Percentiles rank a stretch among this genome's conserved stretches.
Conservation (phyloP, 2,329 filamentous ascomycete species). For the Penicillium aurantiogriseum region DNA sequence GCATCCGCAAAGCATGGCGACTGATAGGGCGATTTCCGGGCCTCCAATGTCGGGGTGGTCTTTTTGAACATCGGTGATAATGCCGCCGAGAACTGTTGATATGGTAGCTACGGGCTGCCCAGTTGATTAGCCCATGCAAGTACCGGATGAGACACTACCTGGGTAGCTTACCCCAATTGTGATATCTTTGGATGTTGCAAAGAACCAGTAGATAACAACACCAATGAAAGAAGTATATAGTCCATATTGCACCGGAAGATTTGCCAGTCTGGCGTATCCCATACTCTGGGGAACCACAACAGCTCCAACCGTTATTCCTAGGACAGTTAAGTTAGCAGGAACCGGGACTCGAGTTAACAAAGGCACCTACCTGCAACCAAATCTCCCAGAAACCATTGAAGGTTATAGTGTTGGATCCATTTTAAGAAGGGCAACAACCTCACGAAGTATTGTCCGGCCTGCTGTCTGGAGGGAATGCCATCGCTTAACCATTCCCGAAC, state of each 20-base stretch:
- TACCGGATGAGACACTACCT: constrained; percentile 18
- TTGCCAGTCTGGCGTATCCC: constrained; percentile 83
- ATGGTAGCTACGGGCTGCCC: constrained; percentile 84
- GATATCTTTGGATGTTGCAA: constrained; percentile 94
- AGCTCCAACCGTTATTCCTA: constrained; percentile 61
- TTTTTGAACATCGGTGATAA: constrained; percentile 63
- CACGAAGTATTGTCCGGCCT: background rate
- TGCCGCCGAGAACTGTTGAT: constrained; percentile 80
- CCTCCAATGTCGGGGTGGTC: constrained; percentile 53
- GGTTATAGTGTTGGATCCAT: constrained; percentile 12
- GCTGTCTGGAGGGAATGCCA: constrained; percentile 1
- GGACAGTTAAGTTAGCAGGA: background rate
- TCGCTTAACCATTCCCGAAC: constrained; percentile 7
- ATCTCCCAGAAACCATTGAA: constrained; percentile 14
- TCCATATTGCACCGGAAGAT: constrained; percentile 73
- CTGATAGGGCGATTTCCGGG: constrained; percentile 69
- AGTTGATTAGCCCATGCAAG: background rate
- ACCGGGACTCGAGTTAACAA: background rate
- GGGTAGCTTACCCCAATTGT: constrained; percentile 73
- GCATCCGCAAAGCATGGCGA: constrained; percentile 71
- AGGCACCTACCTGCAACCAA: constrained; percentile 4
- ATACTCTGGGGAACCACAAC: constrained; percentile 92
- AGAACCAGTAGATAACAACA: constrained; percentile 92
- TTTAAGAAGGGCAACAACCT: constrained; percentile 5
- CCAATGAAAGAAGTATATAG: constrained; percentile 94